These are phyloP conservation scores for Colletotrichum trifolii DNA, from an alignment of 2,329 filamentous ascomycete species.

Conservation along the genomic window DNA sequence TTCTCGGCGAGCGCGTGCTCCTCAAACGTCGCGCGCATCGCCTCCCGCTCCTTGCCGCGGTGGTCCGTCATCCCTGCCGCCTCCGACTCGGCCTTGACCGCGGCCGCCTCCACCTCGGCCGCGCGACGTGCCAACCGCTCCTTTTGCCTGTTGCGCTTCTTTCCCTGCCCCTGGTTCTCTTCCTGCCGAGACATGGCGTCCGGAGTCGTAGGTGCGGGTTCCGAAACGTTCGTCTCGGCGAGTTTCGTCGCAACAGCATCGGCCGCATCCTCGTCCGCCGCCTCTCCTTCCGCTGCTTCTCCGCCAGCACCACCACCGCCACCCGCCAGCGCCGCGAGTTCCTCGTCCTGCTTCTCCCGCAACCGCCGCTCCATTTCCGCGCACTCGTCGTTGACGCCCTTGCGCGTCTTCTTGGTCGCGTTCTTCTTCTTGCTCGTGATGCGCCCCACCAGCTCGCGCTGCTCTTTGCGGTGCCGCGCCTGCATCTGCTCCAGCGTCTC, in stretches of 20 bases:
- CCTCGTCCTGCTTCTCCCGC: conserved; percentile 73
- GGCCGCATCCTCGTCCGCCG: conserved; percentile 41
- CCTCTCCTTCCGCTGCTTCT: conserved; percentile 2
- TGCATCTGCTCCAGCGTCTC: conserved; percentile 81
- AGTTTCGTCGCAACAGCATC: conserved; percentile 40
- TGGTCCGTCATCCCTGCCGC: conserved; percentile 79
- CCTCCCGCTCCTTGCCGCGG: conserved; percentile 74
- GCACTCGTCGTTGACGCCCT: conserved; percentile 81
- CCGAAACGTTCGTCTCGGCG: conserved; percentile 8
- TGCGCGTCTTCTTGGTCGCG: conserved; percentile 87
- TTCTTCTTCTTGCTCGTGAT: conserved; percentile 97
- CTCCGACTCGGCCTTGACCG: conserved; percentile 77
- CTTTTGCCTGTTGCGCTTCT: conserved; percentile 91
- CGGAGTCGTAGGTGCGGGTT: not conserved
- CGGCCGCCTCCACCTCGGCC: conserved; percentile 81
- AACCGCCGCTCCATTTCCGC: conserved; percentile 75
- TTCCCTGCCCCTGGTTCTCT: conserved; percentile 47
- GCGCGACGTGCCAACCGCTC: conserved; percentile 89
- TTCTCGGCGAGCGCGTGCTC: conserved; percentile 75
- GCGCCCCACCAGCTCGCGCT: conserved; percentile 84
- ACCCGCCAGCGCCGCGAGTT: conserved; percentile 60
- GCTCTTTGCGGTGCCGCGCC: conserved; percentile 86
- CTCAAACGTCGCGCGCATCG: conserved; percentile 76
- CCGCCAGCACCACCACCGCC: conserved; percentile 27
- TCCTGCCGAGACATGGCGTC: conserved; percentile 21